Conservation (phyloP, 1,284 basidiomycete genomes). For the Trichosporon ovoides region DNA sequence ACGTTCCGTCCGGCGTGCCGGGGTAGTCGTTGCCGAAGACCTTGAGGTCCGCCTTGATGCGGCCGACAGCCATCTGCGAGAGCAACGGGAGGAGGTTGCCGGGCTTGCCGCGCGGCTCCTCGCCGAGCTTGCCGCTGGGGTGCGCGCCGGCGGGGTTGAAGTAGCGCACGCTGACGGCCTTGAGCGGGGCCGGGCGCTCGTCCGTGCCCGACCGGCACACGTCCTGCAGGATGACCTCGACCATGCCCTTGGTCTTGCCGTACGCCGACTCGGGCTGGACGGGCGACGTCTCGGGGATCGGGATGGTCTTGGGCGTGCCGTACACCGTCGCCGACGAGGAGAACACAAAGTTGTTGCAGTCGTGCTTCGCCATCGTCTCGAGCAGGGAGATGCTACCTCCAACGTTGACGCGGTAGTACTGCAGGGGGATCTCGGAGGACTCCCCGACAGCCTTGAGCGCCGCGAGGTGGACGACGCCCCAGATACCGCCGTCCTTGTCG, state of each 20-base stretch:
- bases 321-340: conserved; percentile 99
- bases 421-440: conserved; percentile 86
- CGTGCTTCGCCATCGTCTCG: conserved; percentile 64
- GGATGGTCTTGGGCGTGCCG: conserved; percentile 84
- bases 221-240: conserved; percentile 85
- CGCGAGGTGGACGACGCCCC: conserved; percentile 94
- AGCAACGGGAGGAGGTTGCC: conserved; percentile 92
- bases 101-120: conserved; percentile 91
- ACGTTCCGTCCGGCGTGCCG: conserved; percentile 77
- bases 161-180: conserved; percentile 59
- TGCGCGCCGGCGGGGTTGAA: conserved; percentile 97
- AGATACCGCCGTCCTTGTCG: conserved; percentile 79
- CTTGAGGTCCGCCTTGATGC: conserved; percentile 74
- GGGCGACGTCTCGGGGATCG: conserved; percentile 89
- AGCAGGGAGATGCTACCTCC: conserved; percentile 74
- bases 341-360: conserved; percentile 64
- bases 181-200: conserved; percentile 26
- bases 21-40: conserved; percentile 99
- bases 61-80: conserved; percentile 91
- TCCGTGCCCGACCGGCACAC: conserved; percentile 64
- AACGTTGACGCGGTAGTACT: conserved; percentile 91
- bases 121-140: conserved; percentile 90
- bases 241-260: conserved; percentile 92
- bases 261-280: conserved; percentile 88
- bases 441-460: conserved; percentile 98